Base-by-base conservation (phyloP, 805 yeast species). In the Hanseniaspora vineae region DNA sequence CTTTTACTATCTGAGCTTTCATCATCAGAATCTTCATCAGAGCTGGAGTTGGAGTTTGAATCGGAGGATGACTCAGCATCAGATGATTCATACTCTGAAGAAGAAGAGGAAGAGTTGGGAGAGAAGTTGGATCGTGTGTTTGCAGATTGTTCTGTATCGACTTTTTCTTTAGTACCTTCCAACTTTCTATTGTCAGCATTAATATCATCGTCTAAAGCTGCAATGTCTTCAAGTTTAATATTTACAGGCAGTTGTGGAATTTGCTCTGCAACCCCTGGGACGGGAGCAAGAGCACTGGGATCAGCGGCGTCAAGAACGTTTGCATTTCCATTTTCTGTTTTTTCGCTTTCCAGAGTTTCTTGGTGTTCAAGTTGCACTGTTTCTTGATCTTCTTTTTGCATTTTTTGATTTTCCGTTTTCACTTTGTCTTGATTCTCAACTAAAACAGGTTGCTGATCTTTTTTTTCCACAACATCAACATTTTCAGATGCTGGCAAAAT, bases 21-120 rank as follows among this genome's bases (percentile, higher is more conserved):
- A 17, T 40, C 51, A 12, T 44, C 53, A 2, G 51, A 58, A 17
- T 50, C 52, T 35, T 53, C 57, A 12, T 51, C 50, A 35, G 44
- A 23, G 8, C 29, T 23, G 29, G 29, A 23, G 8, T 23, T 8
- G 8, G 29, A 23, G 8, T 23, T 8, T 5, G 29, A 23, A 23
- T 23, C 29, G 29, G 29, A 23, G 8, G 29, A 23, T 8, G 29
- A 23, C 29, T 23, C 29, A 4, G 29, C 8, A 8, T 23, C 8
- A 8, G 29, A 23, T 23, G 29, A 23, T 23, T 23, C 29, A 8
- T 23, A 23, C 8, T 23, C 29, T 23, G 29, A 23, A 8, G 29
- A 23, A 4, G 29, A 23, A 23, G 29, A 39, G 8, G 42, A 39
- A 20, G 48, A 49, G 2, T 39, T 42, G 9, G 49, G 54, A 11